A percentile compares a stretch with the other conserved stretches of the same genome.
Conservation (phyloP, 176 grass and related monocot genomes). For the Pharus latifolius region DNA sequence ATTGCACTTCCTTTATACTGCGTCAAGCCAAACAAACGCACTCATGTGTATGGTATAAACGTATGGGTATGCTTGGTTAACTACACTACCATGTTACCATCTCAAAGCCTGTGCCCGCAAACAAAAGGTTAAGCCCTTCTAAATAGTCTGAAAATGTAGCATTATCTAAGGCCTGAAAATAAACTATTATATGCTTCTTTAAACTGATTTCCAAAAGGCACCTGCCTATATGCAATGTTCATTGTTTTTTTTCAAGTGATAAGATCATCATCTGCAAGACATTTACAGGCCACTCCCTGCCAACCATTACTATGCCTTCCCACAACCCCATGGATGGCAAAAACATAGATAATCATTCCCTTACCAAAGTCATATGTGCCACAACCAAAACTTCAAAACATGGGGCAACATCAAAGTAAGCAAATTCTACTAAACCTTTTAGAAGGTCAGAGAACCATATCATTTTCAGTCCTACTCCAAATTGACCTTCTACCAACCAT, state of each 20-base stretch:
- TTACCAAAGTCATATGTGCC: not conserved
- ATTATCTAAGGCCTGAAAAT: no score
- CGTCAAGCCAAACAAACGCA: no score
- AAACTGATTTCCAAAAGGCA: no score
- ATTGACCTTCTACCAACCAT: constrained; percentile 25
- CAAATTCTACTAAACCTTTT: not conserved
- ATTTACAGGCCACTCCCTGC: not conserved
- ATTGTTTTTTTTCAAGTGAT: not conserved
- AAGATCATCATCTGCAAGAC: not conserved
- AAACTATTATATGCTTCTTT: no score
- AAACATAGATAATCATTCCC: not conserved
- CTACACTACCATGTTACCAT: no score
- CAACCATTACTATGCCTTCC: not conserved
- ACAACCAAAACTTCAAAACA: not conserved
- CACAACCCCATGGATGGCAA: not conserved
- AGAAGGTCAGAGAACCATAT: not conserved
- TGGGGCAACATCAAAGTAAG: not conserved
- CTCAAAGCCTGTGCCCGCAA: no score
- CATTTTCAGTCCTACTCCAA: not conserved
- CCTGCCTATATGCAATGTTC: no score
- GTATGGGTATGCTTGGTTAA: no score
- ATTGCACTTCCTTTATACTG: no score
- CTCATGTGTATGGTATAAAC: no score
- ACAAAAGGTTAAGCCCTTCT: no score
- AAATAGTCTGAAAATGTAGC: no score